Conservation (phyloP, 257 asterid genomes). For the Lycium barbarum region DNA sequence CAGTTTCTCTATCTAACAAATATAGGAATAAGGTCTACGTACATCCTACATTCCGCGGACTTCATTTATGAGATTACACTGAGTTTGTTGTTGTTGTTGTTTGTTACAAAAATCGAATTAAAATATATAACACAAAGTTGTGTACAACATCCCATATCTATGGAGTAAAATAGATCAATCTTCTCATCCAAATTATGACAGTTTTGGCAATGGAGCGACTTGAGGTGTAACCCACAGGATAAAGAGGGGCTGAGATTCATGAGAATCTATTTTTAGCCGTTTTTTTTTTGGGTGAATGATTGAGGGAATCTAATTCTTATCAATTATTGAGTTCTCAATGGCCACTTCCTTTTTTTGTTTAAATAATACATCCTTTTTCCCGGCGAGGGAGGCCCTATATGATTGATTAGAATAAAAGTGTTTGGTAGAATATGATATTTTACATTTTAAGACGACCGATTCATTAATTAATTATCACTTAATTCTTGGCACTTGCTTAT, state of each 20-base stretch:
- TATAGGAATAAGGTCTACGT: too few species aligned
- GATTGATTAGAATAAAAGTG: neutral
- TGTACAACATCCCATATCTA: too few species aligned
- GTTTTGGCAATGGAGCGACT: neutral
- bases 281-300: neutral
- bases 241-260: neutral
- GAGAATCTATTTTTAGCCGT: neutral
- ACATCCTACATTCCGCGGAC: too few species aligned
- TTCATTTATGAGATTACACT: too few species aligned
- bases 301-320: neutral
- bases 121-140: too few species aligned
- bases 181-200: neutral
- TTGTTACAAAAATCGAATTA: too few species aligned
- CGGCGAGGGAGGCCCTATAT: neutral
- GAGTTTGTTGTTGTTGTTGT: too few species aligned
- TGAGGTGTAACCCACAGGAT: neutral
- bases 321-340: conserved; percentile 4
- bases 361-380: neutral
- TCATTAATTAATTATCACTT: too few species aligned
- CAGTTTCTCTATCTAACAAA: too few species aligned
- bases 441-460: neutral
- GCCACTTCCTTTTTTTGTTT: neutral
- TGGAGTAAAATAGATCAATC: neutral
- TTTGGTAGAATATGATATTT: neutral
- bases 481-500: too few species aligned